Percentiles rank a stretch among this genome's conserved stretches.
Evolutionary conservation across 1,139 yeast species (phyloP).

Genomic region (Geotrichum fermentans): DNA sequence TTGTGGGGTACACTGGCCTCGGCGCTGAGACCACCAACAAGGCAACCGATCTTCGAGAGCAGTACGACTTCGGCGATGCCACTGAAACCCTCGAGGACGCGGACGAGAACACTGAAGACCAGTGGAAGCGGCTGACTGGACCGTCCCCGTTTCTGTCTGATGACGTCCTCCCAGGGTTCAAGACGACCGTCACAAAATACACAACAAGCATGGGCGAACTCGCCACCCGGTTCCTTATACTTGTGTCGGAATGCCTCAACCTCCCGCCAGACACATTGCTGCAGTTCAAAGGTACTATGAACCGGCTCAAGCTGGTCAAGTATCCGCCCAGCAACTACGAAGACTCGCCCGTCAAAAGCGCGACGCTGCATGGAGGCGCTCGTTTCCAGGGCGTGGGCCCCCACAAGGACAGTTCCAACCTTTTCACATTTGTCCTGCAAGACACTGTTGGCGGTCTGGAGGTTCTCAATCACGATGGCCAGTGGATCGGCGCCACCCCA

Average conservation of each 20-base stretch:
- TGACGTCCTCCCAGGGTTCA: constrained; percentile 47
- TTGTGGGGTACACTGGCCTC: constrained; percentile 59
- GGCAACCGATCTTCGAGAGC: constrained; percentile 61
- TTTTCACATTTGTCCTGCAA: constrained; percentile 57
- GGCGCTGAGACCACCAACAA: constrained; percentile 65
- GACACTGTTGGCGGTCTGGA: constrained; percentile 53
- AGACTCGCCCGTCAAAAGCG: constrained; percentile 3
- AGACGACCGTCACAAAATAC: constrained; percentile 44
- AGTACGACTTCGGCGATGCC: constrained; percentile 57
- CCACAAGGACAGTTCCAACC: constrained; percentile 61
- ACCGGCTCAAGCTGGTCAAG: constrained; percentile 37
- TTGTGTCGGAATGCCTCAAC: constrained; percentile 55
- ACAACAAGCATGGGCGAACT: constrained; percentile 47
- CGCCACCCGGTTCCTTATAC: constrained; percentile 42
- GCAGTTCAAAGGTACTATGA: constrained; percentile 41
- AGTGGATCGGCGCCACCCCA: constrained; percentile 52
- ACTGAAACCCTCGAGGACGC: constrained; percentile 1
- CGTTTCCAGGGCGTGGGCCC: constrained; percentile 64
- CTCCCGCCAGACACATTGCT: constrained; percentile 45
- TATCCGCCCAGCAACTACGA: constrained; percentile 32
- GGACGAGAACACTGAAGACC: constrained; percentile 26
- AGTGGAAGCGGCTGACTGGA: constrained; percentile 55
- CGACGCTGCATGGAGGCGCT: constrained; percentile 25
- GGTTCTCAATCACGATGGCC: constrained; percentile 57
- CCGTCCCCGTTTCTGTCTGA: constrained; percentile 61